A percentile compares a stretch with the other conserved stretches of the same genome.
Evolutionary conservation across 768 basidiomycete genomes (phyloP).

Genomic region (Hericium coralloides): DNA sequence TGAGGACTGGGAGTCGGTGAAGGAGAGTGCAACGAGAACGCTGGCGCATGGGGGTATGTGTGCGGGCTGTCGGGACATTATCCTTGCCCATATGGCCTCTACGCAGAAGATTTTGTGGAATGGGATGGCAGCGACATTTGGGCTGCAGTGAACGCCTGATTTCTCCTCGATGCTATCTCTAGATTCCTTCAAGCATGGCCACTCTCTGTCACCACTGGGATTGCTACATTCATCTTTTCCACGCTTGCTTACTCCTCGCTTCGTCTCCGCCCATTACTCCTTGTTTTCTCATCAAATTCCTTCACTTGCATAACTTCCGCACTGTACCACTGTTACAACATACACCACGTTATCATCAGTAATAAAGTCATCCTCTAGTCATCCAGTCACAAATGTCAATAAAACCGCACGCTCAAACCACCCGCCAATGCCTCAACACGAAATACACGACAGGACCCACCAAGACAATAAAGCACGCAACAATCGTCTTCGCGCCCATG

Average conservation of each 20-base stretch:
- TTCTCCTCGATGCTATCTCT: neutral
- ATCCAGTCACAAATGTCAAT: neutral
- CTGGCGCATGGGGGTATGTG: slow-evolving; percentile 1
- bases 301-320: neutral
- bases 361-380: neutral
- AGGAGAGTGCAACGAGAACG: neutral
- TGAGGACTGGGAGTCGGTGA: neutral
- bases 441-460: slow-evolving; percentile 32
- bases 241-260: no score
- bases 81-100: neutral
- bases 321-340: neutral
- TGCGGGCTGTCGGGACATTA: neutral
- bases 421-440: slow-evolving; percentile 32
- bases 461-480: slow-evolving; percentile 29
- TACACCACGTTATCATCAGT: neutral
- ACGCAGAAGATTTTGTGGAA: slow-evolving; percentile 9
- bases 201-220: no score
- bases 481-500: slow-evolving; percentile 40
- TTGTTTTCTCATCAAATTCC: no score
- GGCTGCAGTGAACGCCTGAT: neutral
- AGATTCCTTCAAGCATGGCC: no score
- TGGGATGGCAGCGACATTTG: neutral
- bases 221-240: no score
- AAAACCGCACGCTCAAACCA: neutral
- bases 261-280: no score